Percentiles rank a stretch among this genome's conserved stretches.
phyloP scores from a whole-genome alignment of 495 filamentous ascomycete genomes.

The Lentithecium fluviatile region DNA sequence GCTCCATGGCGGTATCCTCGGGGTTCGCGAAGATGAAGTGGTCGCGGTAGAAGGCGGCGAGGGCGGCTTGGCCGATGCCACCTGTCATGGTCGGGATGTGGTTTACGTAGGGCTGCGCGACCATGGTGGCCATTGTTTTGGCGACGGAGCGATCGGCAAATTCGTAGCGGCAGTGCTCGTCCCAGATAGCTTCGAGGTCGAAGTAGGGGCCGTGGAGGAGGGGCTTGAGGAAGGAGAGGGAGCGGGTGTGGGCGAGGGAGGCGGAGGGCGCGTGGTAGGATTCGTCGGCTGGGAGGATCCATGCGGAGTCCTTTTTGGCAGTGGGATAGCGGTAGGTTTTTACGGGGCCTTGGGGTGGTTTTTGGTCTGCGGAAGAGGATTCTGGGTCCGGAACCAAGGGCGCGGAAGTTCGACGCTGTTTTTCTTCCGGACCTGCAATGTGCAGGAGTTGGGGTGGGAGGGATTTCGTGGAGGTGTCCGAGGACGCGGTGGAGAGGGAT shows the following conservation, averaged over 20 bases:
- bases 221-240: conserved; percentile 53
- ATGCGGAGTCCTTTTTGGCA: conserved; percentile 38
- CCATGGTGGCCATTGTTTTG: conserved; percentile 42
- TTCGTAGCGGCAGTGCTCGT: conserved; percentile 36
- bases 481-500: too few species aligned
- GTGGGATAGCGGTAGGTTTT: conserved; percentile 40
- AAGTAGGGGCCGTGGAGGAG: conserved; percentile 54
- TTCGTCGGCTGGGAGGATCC: conserved; percentile 44
- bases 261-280: conserved; percentile 45
- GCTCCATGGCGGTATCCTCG: conserved; percentile 30
- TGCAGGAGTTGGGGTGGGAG: conserved; percentile 20
- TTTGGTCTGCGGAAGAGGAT: neutral
- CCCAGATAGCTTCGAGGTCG: conserved; percentile 44
- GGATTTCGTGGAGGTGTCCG: neutral
- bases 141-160: conserved; percentile 36
- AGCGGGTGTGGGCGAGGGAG: conserved; percentile 53
- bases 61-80: conserved; percentile 36
- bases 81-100: conserved; percentile 44
- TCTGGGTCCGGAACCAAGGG: neutral
- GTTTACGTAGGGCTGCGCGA: conserved; percentile 42
- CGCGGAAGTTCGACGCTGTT: conserved; percentile 2
- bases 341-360: conserved; percentile 1
- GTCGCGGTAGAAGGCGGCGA: conserved; percentile 41
- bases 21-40: conserved; percentile 43
- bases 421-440: conserved; percentile 9